phyloP scores from a whole-genome alignment of 2,329 filamentous ascomycete genomes.

The Pestalotiopsis sp. region DNA sequence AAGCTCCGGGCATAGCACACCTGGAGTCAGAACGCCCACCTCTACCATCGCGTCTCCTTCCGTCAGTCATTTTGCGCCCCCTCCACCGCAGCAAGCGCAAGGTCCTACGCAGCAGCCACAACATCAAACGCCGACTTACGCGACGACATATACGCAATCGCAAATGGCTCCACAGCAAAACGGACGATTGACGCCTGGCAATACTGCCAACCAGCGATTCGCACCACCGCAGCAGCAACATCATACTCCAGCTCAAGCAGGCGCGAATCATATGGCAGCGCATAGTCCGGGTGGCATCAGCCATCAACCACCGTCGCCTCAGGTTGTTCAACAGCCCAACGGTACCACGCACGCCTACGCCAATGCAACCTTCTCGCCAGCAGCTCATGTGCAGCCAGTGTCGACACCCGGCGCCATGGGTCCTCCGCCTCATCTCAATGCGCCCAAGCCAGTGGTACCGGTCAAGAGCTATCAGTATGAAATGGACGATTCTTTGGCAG shows the following conservation, averaged over 20 bases:
- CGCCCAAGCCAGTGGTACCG: slow-evolving; percentile 57
- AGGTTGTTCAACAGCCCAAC: slow-evolving; percentile 24
- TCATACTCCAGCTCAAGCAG: background rate
- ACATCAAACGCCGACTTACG: background rate
- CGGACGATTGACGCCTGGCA: background rate
- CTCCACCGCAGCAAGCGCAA: background rate
- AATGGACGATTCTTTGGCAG: slow-evolving; percentile 79
- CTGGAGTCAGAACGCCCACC: background rate
- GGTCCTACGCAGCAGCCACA: background rate
- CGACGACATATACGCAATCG: background rate
- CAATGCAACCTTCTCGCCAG: slow-evolving; percentile 28
- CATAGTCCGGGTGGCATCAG: background rate
- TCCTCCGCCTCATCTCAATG: slow-evolving; percentile 31
- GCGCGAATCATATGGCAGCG: background rate
- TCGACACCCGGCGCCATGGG: slow-evolving; percentile 33
- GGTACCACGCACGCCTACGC: slow-evolving; percentile 22
- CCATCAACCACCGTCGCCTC: slow-evolving; percentile 53
- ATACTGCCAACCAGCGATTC: slow-evolving; percentile 1
- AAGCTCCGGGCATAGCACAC: background rate
- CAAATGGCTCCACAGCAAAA: background rate
- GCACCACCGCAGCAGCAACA: slow-evolving; percentile 1
- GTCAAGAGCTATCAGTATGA: slow-evolving; percentile 69
- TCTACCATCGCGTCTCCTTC: slow-evolving; percentile 1
- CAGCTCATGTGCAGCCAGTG: slow-evolving; percentile 17
- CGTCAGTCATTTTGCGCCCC: background rate